These are phyloP conservation scores for Ogataea glucozyma DNA, from an alignment of 805 yeast genomes.

Conservation along the genomic window DNA sequence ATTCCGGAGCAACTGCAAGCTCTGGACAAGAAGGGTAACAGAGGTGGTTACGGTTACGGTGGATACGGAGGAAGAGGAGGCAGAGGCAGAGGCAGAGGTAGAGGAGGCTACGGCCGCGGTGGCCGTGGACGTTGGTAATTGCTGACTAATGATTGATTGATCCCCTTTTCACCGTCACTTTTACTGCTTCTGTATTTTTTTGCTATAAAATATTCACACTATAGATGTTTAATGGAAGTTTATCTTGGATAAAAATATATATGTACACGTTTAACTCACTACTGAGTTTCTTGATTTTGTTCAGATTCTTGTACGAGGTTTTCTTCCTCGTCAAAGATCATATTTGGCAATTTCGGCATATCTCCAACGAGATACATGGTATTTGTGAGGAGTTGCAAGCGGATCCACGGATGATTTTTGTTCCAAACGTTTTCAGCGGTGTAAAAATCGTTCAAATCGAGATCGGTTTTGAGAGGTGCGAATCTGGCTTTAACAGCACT, in stretches of 20 bases:
- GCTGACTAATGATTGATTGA: conserved; percentile 46
- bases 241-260: neutral
- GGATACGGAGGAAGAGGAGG: conserved; percentile 59
- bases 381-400: conserved; percentile 18
- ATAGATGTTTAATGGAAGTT: neutral
- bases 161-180: too few relatives aligned
- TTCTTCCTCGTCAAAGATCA: conserved; percentile 2
- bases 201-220: neutral
- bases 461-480: conserved; percentile 12
- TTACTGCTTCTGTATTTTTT: neutral
- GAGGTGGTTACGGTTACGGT: conserved; percentile 57
- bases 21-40: conserved; percentile 73
- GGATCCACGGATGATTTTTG: conserved; percentile 24
- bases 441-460: conserved; percentile 13
- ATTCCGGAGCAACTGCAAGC: conserved; percentile 78
- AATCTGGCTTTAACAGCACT: conserved; percentile 17
- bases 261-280: neutral
- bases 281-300: neutral
- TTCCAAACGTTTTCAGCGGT: conserved; percentile 20
- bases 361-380: conserved; percentile 21
- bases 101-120: conserved; percentile 43
- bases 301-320: neutral
- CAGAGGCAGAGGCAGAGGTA: conserved; percentile 46
- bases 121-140: conserved; percentile 40
- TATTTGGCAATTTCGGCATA: conserved; percentile 16